These are phyloP conservation scores for Vitellaria paradoxa DNA, from an alignment of 179 eudicot genomes.

Conservation along the genomic window DNA sequence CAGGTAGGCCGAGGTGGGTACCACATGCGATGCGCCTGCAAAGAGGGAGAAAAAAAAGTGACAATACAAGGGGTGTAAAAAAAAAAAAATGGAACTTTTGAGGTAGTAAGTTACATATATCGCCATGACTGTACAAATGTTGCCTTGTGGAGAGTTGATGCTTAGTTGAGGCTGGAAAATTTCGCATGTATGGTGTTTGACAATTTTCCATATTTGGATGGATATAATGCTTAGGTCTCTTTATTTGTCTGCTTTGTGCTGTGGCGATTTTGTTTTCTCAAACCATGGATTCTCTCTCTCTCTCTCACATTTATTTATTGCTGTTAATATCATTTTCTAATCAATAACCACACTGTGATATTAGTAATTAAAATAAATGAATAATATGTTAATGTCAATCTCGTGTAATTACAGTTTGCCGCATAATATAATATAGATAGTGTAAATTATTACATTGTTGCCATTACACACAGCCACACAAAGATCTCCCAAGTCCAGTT, in stretches of 20 bases:
- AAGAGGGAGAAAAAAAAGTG: slow-evolving; percentile 8
- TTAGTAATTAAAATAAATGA: too few species aligned
- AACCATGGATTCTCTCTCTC: not conserved
- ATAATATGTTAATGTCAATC: too few species aligned
- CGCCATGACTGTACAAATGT: slow-evolving; percentile 66
- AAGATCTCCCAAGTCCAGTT: too few species aligned
- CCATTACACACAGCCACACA: too few species aligned
- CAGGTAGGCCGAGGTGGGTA: slow-evolving; percentile 22
- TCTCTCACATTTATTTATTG: not conserved
- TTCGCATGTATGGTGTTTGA: slow-evolving; percentile 30
- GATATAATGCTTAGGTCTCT: not conserved
- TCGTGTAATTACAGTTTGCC: too few species aligned
- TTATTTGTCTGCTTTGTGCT: too few species aligned
- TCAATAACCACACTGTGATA: too few species aligned
- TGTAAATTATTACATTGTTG: too few species aligned
- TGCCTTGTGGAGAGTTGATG: slow-evolving; percentile 41
- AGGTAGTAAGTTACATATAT: slow-evolving; percentile 31
- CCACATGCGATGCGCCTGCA: slow-evolving; percentile 14
- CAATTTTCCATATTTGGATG: not conserved
- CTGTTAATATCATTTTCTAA: not conserved
- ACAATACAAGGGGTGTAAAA: slow-evolving; percentile 26
- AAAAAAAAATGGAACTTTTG: slow-evolving; percentile 26
- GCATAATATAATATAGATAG: too few species aligned
- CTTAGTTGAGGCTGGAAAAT: slow-evolving; percentile 35
- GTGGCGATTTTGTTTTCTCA: too few species aligned